A percentile compares a stretch with the other conserved stretches of the same genome.
These are phyloP conservation scores for Suhomyces pyralidae DNA, from an alignment of 805 yeast genomes.

Conservation along the genomic window DNA sequence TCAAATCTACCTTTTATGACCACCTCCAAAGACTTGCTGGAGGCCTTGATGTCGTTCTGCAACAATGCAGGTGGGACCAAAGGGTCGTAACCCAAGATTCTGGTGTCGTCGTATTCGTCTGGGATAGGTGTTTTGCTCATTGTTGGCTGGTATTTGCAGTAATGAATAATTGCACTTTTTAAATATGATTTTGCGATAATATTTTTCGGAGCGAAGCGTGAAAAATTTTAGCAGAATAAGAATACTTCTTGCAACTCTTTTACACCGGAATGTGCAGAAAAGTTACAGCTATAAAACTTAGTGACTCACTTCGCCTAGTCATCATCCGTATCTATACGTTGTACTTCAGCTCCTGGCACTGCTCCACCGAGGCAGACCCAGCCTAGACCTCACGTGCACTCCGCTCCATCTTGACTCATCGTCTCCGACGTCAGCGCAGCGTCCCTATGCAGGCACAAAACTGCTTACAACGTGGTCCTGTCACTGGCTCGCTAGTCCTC, in stretches of 20 bases:
- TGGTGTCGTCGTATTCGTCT: slow-evolving; percentile 70
- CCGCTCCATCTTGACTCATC: background rate
- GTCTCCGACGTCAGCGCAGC: background rate
- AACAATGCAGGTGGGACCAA: slow-evolving; percentile 88
- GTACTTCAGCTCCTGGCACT: background rate
- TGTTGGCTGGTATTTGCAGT: background rate
- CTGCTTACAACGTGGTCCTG: background rate
- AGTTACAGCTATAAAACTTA: no score
- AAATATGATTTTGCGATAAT: background rate
- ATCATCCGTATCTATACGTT: background rate
- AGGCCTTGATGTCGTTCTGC: slow-evolving; percentile 78
- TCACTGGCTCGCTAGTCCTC: background rate
- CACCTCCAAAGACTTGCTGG: slow-evolving; percentile 51
- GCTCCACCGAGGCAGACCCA: background rate
- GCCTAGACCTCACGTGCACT: background rate
- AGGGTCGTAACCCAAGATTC: slow-evolving; percentile 90
- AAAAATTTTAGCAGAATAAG: background rate
- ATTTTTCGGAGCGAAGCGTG: background rate
- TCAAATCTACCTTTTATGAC: slow-evolving; percentile 78
- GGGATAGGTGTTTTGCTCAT: slow-evolving; percentile 27
- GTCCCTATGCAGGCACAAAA: background rate
- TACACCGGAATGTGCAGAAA: background rate
- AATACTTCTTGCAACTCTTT: background rate
- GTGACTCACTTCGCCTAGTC: background rate
- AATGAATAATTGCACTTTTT: background rate